Evolutionary conservation across 257 asterid species (phyloP).

Genomic region (Hygrophila difformis): DNA sequence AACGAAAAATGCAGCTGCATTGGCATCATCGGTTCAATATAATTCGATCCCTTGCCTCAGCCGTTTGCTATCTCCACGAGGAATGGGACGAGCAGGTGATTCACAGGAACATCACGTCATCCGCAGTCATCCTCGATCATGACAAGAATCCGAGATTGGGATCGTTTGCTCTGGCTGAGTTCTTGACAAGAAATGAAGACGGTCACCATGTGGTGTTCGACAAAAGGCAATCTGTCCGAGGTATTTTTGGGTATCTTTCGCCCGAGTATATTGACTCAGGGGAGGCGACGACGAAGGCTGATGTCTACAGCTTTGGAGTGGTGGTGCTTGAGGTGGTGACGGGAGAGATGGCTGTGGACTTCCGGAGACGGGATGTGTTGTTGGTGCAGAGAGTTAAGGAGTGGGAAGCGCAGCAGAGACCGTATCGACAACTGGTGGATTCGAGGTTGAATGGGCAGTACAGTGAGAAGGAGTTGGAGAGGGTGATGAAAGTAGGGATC

Average conservation of each 20-base stretch:
- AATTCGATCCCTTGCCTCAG: constrained; percentile 76
- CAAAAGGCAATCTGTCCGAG: constrained; percentile 49
- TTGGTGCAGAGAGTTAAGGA: constrained; percentile 49
- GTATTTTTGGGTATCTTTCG: constrained; percentile 84
- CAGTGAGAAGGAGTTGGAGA: constrained; percentile 43
- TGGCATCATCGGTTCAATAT: constrained; percentile 71
- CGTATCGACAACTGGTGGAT: constrained; percentile 52
- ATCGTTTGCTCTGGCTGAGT: constrained; percentile 82
- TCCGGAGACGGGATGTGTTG: constrained; percentile 48
- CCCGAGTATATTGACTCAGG: constrained; percentile 75
- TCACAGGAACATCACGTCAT: constrained; percentile 81
- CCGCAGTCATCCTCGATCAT: constrained; percentile 59
- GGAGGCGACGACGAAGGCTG: constrained; percentile 80
- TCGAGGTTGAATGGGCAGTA: constrained; percentile 56
- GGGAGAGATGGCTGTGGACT: constrained; percentile 80
- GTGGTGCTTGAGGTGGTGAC: constrained; percentile 74
- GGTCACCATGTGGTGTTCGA: constrained; percentile 51
- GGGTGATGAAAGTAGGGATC: constrained; percentile 63
- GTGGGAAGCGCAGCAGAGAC: constrained; percentile 35
- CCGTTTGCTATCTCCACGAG: constrained; percentile 79
- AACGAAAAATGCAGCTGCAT: constrained; percentile 14
- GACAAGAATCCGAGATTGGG: constrained; percentile 90
- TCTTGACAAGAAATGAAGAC: constrained; percentile 65
- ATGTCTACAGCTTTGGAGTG: constrained; percentile 83
- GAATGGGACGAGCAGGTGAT: constrained; percentile 99